Conservation (phyloP, 768 basidiomycete genomes). For the Gloeostereum incarnatum region DNA sequence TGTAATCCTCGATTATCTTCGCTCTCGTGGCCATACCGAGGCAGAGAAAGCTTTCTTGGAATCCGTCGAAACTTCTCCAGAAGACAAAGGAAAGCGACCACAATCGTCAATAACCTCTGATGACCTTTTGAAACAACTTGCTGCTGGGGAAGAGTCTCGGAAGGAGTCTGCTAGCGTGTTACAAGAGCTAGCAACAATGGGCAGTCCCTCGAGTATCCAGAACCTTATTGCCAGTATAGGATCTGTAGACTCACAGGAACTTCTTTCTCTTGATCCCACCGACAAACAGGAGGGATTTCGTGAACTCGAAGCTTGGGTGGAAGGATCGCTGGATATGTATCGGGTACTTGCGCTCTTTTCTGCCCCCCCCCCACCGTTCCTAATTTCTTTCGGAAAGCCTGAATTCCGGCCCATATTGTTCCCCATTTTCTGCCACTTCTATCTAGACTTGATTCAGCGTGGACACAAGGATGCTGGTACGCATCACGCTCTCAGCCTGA, state of each 20-base stretch:
- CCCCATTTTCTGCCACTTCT: constrained; percentile 96
- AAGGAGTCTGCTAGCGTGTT: constrained; percentile 59
- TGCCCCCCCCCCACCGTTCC: constrained; percentile 2
- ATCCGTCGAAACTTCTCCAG: constrained; percentile 29
- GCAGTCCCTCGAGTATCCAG: constrained; percentile 65
- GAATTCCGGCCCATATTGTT: constrained; percentile 91
- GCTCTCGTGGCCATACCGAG: constrained; percentile 32
- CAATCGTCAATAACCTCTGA: constrained; percentile 33
- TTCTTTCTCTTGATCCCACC: constrained; percentile 71
- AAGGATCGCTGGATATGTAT: constrained; percentile 89
- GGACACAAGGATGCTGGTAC: constrained; percentile 86
- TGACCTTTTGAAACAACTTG: constrained; percentile 45
- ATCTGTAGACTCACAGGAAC: constrained; percentile 74
- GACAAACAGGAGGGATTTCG: constrained; percentile 82
- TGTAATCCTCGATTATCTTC: constrained; percentile 39
- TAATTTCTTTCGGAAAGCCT: constrained; percentile 38
- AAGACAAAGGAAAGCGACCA: constrained; percentile 30
- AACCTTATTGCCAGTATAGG: constrained; percentile 70
- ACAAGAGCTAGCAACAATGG: constrained; percentile 59
- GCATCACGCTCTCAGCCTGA: constrained; percentile 16
- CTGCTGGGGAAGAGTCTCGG: constrained; percentile 63
- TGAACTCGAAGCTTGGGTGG: constrained; percentile 83
- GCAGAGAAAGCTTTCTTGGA: constrained; percentile 42
- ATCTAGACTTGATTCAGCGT: constrained; percentile 85
- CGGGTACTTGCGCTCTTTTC: constrained; percentile 37